Percentiles rank a stretch among this genome's conserved stretches.
Conservation (phyloP, 2,329 filamentous ascomycete species). For the Phyllosticta citrichinensis region DNA sequence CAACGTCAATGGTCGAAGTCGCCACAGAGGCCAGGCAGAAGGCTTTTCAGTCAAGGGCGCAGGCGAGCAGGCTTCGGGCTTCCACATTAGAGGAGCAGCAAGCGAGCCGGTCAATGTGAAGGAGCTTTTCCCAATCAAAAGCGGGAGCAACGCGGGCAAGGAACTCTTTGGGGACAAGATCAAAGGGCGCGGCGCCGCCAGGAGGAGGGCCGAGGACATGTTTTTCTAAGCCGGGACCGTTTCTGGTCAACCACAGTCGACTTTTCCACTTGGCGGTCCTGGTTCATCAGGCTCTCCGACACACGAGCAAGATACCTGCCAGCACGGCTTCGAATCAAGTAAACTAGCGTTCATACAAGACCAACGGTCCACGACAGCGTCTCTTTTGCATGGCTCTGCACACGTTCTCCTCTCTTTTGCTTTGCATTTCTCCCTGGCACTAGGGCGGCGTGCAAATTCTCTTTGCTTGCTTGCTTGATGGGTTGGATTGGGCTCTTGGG, state of each 20-base stretch:
- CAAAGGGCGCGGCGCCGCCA: slow-evolving; percentile 19
- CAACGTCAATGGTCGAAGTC: neutral
- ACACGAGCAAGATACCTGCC: neutral
- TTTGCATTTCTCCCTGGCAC: neutral
- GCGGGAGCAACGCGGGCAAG: slow-evolving; percentile 16
- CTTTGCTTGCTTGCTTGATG: neutral
- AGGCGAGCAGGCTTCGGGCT: slow-evolving; percentile 11
- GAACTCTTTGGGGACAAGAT: slow-evolving; percentile 24
- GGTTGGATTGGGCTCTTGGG: neutral
- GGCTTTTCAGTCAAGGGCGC: slow-evolving; percentile 13
- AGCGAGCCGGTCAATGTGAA: neutral
- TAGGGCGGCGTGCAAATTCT: neutral
- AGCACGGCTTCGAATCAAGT: neutral
- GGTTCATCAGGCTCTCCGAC: neutral
- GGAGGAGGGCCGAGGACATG: slow-evolving; percentile 20
- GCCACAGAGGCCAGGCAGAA: neutral
- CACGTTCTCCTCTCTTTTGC: neutral
- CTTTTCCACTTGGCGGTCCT: neutral
- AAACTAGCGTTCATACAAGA: neutral
- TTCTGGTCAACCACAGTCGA: neutral
- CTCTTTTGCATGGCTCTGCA: neutral
- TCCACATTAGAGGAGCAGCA: slow-evolving; percentile 20
- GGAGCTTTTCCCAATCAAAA: slow-evolving; percentile 12
- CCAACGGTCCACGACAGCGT: neutral
- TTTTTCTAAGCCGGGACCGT: slow-evolving; percentile 10